Conservation (phyloP, 495 filamentous ascomycete genomes). For the Penicillium desertorum region DNA sequence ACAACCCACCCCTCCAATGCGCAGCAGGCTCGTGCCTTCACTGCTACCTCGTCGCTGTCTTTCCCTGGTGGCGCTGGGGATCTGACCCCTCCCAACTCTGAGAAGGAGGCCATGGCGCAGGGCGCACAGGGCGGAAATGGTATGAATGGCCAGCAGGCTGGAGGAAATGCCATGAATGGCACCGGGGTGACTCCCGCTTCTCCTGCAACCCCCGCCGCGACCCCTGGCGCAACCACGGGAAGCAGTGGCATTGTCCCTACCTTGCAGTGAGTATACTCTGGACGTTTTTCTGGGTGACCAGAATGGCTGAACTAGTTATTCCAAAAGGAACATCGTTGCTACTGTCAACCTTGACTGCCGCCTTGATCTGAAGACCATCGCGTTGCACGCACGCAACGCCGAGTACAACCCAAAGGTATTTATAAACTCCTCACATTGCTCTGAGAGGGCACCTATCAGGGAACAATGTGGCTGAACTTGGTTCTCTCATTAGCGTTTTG, state of each 20-base stretch:
- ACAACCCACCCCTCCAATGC: constrained; percentile 87
- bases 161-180: constrained; percentile 61
- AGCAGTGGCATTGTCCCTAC: constrained; percentile 94
- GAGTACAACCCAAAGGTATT: constrained; percentile 97
- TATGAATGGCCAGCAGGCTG: constrained; percentile 60
- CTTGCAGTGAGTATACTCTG: constrained; percentile 87
- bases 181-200: constrained; percentile 93
- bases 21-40: constrained; percentile 87
- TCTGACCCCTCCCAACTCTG: constrained; percentile 71
- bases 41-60: constrained; percentile 81
- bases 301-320: constrained; percentile 59
- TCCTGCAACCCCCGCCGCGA: constrained; percentile 93
- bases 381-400: constrained; percentile 95
- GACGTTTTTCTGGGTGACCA: constrained; percentile 47
- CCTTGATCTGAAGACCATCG: constrained; percentile 98
- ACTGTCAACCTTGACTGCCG: constrained; percentile 99
- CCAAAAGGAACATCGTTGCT: constrained; percentile 96
- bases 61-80: constrained; percentile 83
- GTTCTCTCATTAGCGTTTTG: constrained; percentile 81
- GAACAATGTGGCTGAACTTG: constrained; percentile 50
- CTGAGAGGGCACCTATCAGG: constrained; percentile 42
- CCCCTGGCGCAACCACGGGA: constrained; percentile 74
- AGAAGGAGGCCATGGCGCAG: constrained; percentile 57
- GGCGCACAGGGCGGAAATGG: constrained; percentile 49
- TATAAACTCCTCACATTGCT: constrained; percentile 34